Conservation (phyloP, 169 alveolate genomes). For the Eimeria nieschulzi region DNA sequence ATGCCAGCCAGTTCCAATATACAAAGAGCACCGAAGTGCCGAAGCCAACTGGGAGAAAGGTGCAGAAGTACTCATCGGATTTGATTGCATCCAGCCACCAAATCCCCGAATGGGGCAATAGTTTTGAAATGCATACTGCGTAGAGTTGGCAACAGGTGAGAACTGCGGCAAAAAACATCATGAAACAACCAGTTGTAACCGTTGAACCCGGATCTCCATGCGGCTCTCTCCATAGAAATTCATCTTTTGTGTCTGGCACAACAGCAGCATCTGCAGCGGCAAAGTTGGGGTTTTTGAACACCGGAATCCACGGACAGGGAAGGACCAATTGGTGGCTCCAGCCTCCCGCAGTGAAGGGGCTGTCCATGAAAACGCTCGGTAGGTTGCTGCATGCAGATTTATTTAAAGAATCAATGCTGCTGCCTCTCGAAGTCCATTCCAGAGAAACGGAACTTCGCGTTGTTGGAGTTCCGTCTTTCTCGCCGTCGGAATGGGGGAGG, state of each 20-base stretch:
- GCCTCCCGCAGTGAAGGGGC: background rate
- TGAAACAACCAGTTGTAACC: background rate
- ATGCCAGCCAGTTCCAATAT: slow-evolving; percentile 28
- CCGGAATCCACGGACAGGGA: too few species aligned
- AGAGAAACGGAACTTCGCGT: background rate
- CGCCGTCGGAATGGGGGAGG: background rate
- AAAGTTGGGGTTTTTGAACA: background rate
- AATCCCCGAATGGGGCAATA: background rate
- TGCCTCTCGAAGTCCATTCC: background rate
- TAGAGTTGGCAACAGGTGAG: background rate
- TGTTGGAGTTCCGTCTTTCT: background rate
- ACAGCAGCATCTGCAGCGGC: background rate
- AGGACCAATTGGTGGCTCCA: background rate
- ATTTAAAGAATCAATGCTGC: background rate
- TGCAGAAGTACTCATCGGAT: background rate
- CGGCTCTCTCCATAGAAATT: background rate
- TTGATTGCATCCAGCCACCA: slow-evolving; percentile 27
- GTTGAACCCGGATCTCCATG: background rate
- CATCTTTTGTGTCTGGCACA: background rate
- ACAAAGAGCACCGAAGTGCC: background rate
- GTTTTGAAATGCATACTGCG: slow-evolving; percentile 13
- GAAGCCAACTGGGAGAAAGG: background rate
- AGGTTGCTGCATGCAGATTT: background rate
- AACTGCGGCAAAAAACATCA: slow-evolving; percentile 5
- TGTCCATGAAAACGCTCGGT: background rate